Evolutionary conservation across 2,329 filamentous ascomycete genomes (phyloP), one percentile per base, ranked within the genome.

Genomic region (Neofusicoccum ribis): DNA sequence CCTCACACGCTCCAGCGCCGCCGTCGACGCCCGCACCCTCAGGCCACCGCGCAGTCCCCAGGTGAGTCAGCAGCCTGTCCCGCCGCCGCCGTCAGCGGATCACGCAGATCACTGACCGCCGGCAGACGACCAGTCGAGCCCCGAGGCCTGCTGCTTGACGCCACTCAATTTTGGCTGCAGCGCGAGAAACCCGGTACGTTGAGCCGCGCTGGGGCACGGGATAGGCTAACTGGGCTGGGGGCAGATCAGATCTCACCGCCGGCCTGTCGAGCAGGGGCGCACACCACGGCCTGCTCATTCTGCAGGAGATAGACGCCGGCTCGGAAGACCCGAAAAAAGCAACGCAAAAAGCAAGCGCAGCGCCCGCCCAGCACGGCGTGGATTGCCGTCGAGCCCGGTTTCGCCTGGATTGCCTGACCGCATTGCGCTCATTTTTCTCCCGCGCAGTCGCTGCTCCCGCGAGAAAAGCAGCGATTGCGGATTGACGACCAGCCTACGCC

Each of bases 141-240:
- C 31, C 44, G 44, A 23, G 51, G 50, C 52, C 52, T 56, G 52
- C 12, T 37, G 52, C 52, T 51, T 23, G 63, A 65, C 63, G 63
- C 63, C 63, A 65, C 54, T 50, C 63, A 65, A 65, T 65, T 65
- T 65, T 59, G 63, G 63, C 63, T 65, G 63, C 63, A 65, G 63
- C 44, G 23, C 54, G 46, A 60, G 63, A 65, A 62, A 65, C 52
- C 52, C 41, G 62, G 62, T 64, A 64, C 27, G 62, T 64, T 49
- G 61, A 63, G 61, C 61, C 61, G 54, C 61, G 49, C 54, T 37
- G 27, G 61, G 60, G 61, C 51, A 64, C 62, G 31, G 51, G 39
- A 34, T 43, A 44, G 51, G 62, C 62, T 64, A 52, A 64, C 51
- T 51, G 51, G 43, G 51, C 47, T 56, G 43, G 54, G 37, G 52